Percentiles rank a stretch among this genome's conserved stretches.
Conservation (phyloP, 345 rosid species). For the Leavenworthia alabamica region DNA sequence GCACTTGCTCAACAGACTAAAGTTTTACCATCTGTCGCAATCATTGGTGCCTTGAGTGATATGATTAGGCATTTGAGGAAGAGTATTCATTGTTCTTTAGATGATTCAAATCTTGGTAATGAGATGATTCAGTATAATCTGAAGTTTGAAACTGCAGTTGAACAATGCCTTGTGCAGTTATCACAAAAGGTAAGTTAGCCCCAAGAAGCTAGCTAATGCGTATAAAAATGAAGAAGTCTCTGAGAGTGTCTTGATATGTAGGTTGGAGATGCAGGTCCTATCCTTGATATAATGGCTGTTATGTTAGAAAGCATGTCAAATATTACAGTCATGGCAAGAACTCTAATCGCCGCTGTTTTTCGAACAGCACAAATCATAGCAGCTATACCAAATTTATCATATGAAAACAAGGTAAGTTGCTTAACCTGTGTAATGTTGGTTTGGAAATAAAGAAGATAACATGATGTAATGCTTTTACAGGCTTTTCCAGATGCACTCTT, state of each 20-base stretch:
- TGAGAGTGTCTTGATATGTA: slow-evolving; percentile 29
- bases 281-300: slow-evolving; percentile 78
- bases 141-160: slow-evolving; percentile 51
- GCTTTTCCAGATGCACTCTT: slow-evolving; percentile 68
- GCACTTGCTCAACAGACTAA: slow-evolving; percentile 48
- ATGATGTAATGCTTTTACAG: slow-evolving; percentile 23
- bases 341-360: slow-evolving; percentile 50
- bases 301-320: slow-evolving; percentile 74
- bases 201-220: not conserved
- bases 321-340: slow-evolving; percentile 60
- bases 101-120: slow-evolving; percentile 55
- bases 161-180: slow-evolving; percentile 59
- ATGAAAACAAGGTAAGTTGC: slow-evolving; percentile 55
- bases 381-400: slow-evolving; percentile 54
- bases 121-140: slow-evolving; percentile 55
- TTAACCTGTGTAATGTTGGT: not conserved
- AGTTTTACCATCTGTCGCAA: slow-evolving; percentile 50
- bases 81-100: slow-evolving; percentile 63
- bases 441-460: no score
- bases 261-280: slow-evolving; percentile 81
- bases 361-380: slow-evolving; percentile 68
- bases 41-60: slow-evolving; percentile 64
- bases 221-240: not conserved
- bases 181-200: slow-evolving; percentile 44
- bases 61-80: slow-evolving; percentile 70